Evolutionary conservation across 768 basidiomycete genomes (phyloP).

Genomic region (Multifurca ochricompacta): DNA sequence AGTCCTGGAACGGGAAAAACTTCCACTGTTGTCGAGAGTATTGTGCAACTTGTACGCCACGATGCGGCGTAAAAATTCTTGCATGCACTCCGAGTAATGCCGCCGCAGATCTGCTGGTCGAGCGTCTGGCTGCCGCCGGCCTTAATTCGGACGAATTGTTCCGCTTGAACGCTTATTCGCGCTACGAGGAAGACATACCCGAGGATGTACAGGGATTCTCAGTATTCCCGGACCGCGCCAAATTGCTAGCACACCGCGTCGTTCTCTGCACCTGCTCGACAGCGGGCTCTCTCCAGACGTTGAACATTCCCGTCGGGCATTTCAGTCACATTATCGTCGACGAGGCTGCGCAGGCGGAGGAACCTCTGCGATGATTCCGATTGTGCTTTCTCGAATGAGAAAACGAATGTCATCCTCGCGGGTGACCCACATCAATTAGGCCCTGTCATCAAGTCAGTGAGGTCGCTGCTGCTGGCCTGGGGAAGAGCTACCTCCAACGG

Average conservation of each 20-base stretch:
- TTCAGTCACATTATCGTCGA: constrained; percentile 57
- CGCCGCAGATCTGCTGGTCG: constrained; percentile 31
- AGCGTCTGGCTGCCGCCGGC: constrained; percentile 21
- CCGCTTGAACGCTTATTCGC: constrained; percentile 45
- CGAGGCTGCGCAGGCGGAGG: constrained; percentile 57
- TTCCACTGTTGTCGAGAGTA: constrained; percentile 32
- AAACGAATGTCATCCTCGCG: constrained; percentile 32
- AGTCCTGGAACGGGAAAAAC: constrained; percentile 39
- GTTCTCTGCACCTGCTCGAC: constrained; percentile 53
- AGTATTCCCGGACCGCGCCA: constrained; percentile 28
- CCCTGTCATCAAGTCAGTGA: constrained; percentile 32
- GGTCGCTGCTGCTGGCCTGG: constrained; percentile 27
- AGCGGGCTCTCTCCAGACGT: constrained; percentile 38
- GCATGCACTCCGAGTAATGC: constrained; percentile 34
- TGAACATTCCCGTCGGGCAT: constrained; percentile 46
- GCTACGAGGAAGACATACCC: constrained; percentile 31
- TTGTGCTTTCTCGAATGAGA: constrained; percentile 28
- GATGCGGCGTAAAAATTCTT: constrained; percentile 25
- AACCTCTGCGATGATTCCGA: constrained; percentile 46
- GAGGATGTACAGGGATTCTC: constrained; percentile 33
- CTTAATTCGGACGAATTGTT: constrained; percentile 34
- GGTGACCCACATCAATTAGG: constrained; percentile 34
- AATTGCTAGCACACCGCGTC: constrained; percentile 39
- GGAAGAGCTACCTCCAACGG: constrained; percentile 30
- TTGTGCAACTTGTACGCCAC: constrained; percentile 27